phyloP scores from a whole-genome alignment of 169 alveolate genomes.

The Plasmodium relictum region DNA sequence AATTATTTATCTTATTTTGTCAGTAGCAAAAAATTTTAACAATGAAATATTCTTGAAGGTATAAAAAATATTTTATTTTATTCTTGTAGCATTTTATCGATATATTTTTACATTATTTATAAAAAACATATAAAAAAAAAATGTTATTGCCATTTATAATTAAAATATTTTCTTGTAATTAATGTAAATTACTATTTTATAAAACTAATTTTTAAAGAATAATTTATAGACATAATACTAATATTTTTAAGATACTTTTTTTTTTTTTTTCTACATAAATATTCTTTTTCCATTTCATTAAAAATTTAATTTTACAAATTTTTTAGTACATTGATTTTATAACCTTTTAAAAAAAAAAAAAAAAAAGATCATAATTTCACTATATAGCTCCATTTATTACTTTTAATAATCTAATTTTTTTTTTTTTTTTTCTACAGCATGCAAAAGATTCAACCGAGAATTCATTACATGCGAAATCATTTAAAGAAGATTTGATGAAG shows the following conservation, averaged over 20 bases:
- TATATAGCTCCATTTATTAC: too few relatives aligned
- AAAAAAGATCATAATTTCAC: too few relatives aligned
- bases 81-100: not conserved
- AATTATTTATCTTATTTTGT: conserved; percentile 26
- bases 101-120: not conserved
- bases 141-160: not conserved
- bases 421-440: conserved; percentile 31
- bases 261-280: too few relatives aligned
- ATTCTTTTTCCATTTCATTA: too few relatives aligned
- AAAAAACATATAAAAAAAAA: too few relatives aligned
- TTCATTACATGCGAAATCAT: conserved; percentile 38
- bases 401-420: too few relatives aligned
- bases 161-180: too few relatives aligned
- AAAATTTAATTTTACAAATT: too few relatives aligned
- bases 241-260: too few relatives aligned
- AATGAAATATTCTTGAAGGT: conserved; percentile 22
- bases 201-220: not conserved
- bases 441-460: conserved; percentile 39
- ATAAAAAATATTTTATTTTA: not conserved
- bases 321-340: too few relatives aligned
- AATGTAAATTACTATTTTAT: not conserved
- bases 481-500: conserved; percentile 36
- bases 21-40: conserved; percentile 23
- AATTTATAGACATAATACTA: too few relatives aligned
- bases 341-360: too few relatives aligned